Evolutionary conservation across 306 rosid species (phyloP).

Genomic region (Medicago ruthenica): DNA sequence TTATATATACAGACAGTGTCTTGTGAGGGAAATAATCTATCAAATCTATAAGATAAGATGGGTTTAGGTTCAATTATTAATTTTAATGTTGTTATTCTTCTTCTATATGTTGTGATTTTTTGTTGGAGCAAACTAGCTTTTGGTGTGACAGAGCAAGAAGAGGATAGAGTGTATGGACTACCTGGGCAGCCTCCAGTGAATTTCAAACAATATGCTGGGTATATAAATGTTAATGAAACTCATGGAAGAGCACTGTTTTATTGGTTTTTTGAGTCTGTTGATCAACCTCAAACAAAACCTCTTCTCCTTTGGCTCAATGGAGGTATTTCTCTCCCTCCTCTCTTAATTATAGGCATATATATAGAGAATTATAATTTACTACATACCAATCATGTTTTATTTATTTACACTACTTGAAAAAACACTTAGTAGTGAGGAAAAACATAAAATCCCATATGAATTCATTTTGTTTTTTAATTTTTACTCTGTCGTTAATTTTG

Average conservation of each 20-base stretch:
- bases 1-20: slow-evolving; percentile 39
- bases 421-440: too few species aligned
- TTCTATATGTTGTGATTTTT: slow-evolving; percentile 14
- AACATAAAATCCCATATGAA: too few species aligned
- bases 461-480: too few species aligned
- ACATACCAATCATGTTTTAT: not conserved
- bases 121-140: slow-evolving; percentile 10
- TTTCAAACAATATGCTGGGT: slow-evolving; percentile 81
- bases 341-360: not conserved
- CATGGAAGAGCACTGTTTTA: slow-evolving; percentile 90
- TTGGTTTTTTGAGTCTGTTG: slow-evolving; percentile 77
- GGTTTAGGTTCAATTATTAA: slow-evolving; percentile 7
- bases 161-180: slow-evolving; percentile 57
- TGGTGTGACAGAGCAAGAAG: slow-evolving; percentile 51
- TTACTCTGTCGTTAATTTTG: too few species aligned
- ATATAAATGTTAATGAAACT: slow-evolving; percentile 66
- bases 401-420: too few species aligned
- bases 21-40: not conserved
- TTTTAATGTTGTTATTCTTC: slow-evolving; percentile 26
- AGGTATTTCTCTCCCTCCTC: slow-evolving; percentile 48
- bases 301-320: slow-evolving; percentile 89
- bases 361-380: not conserved
- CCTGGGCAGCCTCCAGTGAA: slow-evolving; percentile 80
- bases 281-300: slow-evolving; percentile 57
- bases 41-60: slow-evolving; percentile 30